Percentiles rank a stretch among this genome's conserved stretches.
phyloP scores from a whole-genome alignment of 345 rosid genomes.

The Eucalyptus lansdowneana region DNA sequence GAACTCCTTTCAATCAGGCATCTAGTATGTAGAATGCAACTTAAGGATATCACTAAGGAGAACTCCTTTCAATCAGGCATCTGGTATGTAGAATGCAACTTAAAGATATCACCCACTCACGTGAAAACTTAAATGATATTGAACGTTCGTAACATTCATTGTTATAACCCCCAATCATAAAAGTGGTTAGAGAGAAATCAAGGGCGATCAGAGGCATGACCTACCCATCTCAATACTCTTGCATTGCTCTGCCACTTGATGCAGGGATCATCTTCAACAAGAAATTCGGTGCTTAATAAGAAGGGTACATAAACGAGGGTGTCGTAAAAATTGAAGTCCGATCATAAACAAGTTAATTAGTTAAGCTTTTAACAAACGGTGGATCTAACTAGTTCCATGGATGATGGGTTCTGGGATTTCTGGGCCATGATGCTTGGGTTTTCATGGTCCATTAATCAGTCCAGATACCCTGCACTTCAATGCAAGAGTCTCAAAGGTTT shows the following conservation, averaged over 20 bases:
- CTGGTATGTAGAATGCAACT: background rate
- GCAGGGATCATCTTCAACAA: background rate
- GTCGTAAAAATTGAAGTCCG: background rate
- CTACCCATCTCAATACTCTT: background rate
- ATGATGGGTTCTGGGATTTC: background rate
- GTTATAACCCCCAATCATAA: background rate
- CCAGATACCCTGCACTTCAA: background rate
- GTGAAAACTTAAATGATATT: background rate
- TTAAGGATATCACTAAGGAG: background rate
- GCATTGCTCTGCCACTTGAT: background rate
- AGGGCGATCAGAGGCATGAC: background rate
- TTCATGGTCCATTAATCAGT: background rate
- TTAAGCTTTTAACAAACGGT: background rate
- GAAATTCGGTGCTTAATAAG: background rate
- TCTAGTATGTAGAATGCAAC: background rate
- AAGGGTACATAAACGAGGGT: background rate
- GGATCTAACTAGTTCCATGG: background rate
- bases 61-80: background rate
- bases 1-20: background rate
- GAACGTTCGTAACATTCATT: background rate
- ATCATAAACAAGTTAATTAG: background rate
- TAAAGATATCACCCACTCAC: rapidly evolving
- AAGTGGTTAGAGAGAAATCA: background rate
- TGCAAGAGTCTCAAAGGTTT: background rate
- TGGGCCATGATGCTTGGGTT: background rate